Evolutionary conservation across 768 basidiomycete genomes (phyloP).

Genomic region (Megacollybia marginata): DNA sequence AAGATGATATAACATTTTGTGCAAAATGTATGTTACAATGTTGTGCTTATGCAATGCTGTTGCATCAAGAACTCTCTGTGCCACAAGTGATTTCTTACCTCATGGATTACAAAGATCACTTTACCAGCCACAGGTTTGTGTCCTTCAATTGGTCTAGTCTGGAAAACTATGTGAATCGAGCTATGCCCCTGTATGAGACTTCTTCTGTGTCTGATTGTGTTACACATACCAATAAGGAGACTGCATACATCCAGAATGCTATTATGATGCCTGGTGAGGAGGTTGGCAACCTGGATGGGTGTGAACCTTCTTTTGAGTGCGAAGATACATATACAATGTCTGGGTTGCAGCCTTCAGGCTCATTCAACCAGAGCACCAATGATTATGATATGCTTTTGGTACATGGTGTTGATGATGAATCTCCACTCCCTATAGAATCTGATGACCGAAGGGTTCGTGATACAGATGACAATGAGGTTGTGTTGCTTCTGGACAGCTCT

Average conservation of each 20-base stretch:
- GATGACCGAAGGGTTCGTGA: too few species aligned
- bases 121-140: slow-evolving; percentile 15
- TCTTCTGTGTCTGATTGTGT: slow-evolving; percentile 1
- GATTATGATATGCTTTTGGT: not conserved
- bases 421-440: too few species aligned
- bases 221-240: too few species aligned
- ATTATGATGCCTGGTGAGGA: not conserved
- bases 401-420: not conserved
- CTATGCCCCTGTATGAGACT: not conserved
- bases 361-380: not conserved
- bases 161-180: slow-evolving; percentile 5
- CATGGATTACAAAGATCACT: slow-evolving; percentile 20
- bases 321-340: not conserved
- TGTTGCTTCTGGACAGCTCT: not conserved
- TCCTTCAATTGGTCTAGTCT: slow-evolving; percentile 16
- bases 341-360: not conserved
- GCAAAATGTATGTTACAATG: slow-evolving; percentile 17
- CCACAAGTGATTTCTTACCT: slow-evolving; percentile 20
- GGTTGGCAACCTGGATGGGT: not conserved
- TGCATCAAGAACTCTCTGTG: slow-evolving; percentile 18
- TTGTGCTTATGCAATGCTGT: slow-evolving; percentile 18
- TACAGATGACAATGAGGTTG: too few species aligned
- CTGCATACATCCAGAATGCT: too few species aligned
- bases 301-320: not conserved
- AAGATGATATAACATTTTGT: not conserved